Percentiles rank a stretch among this genome's conserved stretches.
Conservation (phyloP, 768 basidiomycete species). For the Clavulina sp. region DNA sequence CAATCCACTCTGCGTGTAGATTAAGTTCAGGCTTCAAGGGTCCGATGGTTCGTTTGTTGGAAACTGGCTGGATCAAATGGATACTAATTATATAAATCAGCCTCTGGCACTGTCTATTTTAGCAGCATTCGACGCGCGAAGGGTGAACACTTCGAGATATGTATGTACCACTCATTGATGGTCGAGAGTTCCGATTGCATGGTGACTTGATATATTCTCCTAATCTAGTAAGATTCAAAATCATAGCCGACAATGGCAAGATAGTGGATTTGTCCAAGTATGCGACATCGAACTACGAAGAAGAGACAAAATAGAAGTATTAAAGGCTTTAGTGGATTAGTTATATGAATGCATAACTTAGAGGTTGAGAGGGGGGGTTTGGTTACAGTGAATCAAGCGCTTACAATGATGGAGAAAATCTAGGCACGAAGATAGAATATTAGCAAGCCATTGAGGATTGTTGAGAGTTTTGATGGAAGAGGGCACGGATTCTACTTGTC, state of each 20-base stretch:
- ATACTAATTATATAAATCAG: slow-evolving; percentile 2
- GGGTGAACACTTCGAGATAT: slow-evolving; percentile 12
- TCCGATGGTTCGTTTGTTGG: slow-evolving; percentile 7
- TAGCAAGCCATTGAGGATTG: not conserved
- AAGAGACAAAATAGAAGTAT: too few species aligned
- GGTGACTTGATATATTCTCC: not conserved
- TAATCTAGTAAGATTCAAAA: slow-evolving; percentile 12
- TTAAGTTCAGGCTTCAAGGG: slow-evolving; percentile 7
- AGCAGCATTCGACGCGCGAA: slow-evolving; percentile 12
- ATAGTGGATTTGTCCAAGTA: slow-evolving; percentile 7
- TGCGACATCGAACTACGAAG: too few species aligned
- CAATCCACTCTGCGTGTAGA: not conserved
- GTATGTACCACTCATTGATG: slow-evolving; percentile 5
- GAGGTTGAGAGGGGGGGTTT: too few species aligned
- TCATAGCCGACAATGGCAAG: slow-evolving; percentile 11
- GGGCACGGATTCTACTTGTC: slow-evolving; percentile 60
- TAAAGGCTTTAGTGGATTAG: too few species aligned
- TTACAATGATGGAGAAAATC: too few species aligned
- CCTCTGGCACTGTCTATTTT: slow-evolving; percentile 14
- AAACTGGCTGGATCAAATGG: not conserved
- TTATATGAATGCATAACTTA: too few species aligned
- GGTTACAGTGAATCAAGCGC: too few species aligned
- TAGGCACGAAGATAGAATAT: too few species aligned
- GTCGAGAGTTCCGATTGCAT: not conserved
- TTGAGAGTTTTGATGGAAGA: slow-evolving; percentile 15